Base-by-base conservation (phyloP, 2,329 filamentous ascomycete species). In the Botryotinia narcissicola region DNA sequence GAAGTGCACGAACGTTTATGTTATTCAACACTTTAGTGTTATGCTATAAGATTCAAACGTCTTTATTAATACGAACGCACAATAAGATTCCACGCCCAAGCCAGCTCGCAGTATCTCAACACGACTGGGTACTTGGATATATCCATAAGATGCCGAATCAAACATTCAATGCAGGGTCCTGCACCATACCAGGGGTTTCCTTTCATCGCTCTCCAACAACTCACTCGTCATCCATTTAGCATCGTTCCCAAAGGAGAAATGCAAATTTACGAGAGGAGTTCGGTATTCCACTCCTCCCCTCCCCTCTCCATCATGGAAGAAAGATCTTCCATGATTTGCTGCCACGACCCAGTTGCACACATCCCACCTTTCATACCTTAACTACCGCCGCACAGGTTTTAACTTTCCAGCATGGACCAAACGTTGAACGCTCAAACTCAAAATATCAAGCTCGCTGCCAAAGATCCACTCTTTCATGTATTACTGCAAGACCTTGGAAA, bases 111-210 rank as follows among this genome's bases (percentile, higher is more conserved):
- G 37, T 14, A 29, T 44, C 9, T 44, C 37, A 63, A 8, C n/a
- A 63, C 4, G 25, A 32, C 2, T 44, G 9, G 37, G 37, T 63
- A 67, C 44, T 48, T 67, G 42, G 63, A 35, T 63, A n/a, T 40
- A n/a, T 42, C 37, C 25, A 40, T 14, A 40, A 18, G 35, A 61
- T 25, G 18, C 32, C 7, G 20, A 63, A 44, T 29, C 5, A 42
- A 42, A 20, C 61, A 29, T 44, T 22, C 29, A 46, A 67, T 67
- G 63, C 66, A 69, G 66, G 66, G 48, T 57, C 66, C 63, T 69
- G 20, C 66, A 69, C 35, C n/a, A 25, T 25, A 42, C 66, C 20
- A 69, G 66, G 66, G 54, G 42, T 69, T 69, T 29, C 66, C 66
- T 14, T 57, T 57, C 46, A 40, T 54, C 35, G 22, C 35, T 61